phyloP scores from a whole-genome alignment of 2,329 filamentous ascomycete species.

The Calonectria montana region DNA sequence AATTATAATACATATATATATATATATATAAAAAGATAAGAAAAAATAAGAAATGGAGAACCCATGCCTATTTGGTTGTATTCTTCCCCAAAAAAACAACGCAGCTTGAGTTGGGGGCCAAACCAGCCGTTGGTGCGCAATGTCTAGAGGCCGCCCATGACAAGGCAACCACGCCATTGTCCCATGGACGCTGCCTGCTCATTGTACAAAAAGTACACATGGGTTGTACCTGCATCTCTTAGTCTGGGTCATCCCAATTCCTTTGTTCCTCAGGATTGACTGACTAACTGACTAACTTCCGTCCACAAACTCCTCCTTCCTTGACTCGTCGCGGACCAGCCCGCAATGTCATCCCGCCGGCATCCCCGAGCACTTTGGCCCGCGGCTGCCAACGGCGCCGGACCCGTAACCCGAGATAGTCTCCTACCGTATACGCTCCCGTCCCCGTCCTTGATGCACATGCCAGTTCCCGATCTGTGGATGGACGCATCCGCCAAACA shows the following conservation, averaged over 20 bases:
- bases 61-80: no score
- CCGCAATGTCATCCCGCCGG: constrained; percentile 6
- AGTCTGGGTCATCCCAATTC: neutral
- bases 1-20: neutral
- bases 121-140: constrained; percentile 14
- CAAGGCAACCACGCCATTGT: constrained; percentile 27
- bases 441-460: neutral
- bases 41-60: neutral
- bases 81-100: neutral
- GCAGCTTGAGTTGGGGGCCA: constrained; percentile 17
- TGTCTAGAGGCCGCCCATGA: constrained; percentile 25
- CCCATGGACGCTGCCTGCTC: constrained; percentile 16
- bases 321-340: neutral
- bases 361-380: neutral
- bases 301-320: neutral
- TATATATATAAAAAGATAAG: neutral
- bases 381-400: neutral
- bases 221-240: neutral
- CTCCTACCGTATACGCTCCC: constrained; percentile 3
- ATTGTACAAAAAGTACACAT: constrained; percentile 14
- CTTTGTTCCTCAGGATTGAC: neutral
- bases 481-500: neutral
- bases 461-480: constrained; percentile 5
- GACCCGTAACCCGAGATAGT: constrained; percentile 1
- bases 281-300: neutral